Evolutionary conservation across 257 asterid genomes (phyloP), one percentile per base, ranked within the genome.

Genomic region (Gardenia jasminoides): DNA sequence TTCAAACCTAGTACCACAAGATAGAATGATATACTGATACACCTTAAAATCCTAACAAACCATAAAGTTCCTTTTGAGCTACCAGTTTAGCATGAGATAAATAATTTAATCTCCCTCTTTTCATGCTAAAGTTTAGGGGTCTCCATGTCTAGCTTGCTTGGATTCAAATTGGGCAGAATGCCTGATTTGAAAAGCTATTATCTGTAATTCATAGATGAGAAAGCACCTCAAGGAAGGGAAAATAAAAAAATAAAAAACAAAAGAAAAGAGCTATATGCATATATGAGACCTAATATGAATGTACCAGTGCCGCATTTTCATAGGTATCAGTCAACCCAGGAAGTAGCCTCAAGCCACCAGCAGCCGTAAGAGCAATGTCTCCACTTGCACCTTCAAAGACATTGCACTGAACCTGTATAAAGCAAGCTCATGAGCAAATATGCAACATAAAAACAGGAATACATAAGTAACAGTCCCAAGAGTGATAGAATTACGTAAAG

Each of bases 261-360:
- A n/a, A 22, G 28, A 80, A 43, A 16, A 67, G 80, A 58, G 80
- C 33, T 44, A 44, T 44, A 6, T 44, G 48, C 28, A 41, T 70
- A 12, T 24, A 62, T 6, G 20, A 83, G 61, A 46, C 54, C 17
- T 44, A 75, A n/a, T 65, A 81, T 30, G 81, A 59, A 59, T 76
- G 61, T 92, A 95, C 99, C 96, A 95, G 84, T 47, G 99, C 99
- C 70, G 89, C 99, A 86, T 88, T 92, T 88, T 95, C 99, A 74
- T 80, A 93, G 73, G 85, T 89, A 81, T 86, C 93, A 65, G 81
- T 73, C 76, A 93, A 69, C 46, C 98, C 98, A 9, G 99, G 97
- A 72, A 95, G 84, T 88, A 88, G 93, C 85, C 98, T 92, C 85
- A 95, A 80, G 73, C 99, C 99, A 85, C 99, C 99, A 46, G 85